Base-by-base conservation (phyloP, 352 stramenopile genomes). In the Phytopythium sindhum region DNA sequence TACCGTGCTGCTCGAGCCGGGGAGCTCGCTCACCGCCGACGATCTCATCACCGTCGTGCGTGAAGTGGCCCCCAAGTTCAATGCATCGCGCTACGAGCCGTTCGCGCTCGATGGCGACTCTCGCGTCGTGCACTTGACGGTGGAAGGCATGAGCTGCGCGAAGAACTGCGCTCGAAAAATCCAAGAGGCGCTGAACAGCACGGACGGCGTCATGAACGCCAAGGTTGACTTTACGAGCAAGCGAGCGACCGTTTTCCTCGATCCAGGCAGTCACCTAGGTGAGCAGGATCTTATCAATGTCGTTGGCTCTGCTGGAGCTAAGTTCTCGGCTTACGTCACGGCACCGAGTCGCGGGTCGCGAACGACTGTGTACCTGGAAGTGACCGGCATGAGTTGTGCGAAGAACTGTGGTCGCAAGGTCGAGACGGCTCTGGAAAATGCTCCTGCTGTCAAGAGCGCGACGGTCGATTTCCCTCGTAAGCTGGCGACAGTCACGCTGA, bases 321-420 rank as follows among this genome's bases (percentile, higher is more conserved):
- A 93, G 66, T 94, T 93, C 53, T 75, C 69, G 8, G 85, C 85
- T 26, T 78, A 67, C 14, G 52, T 89, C 2, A 74, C 73, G 19
- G 70, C 74, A 4, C 79, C 82, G 24, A 68, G 68, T 17, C 61
- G 54, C 3, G 70, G 75, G 23, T 74, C 80, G 19, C 81, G 78
- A 23, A 82, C 72, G 6, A 84, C 72, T 5, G 73, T 94, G 51
- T 47, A 80, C 21, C 64, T 96, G 15, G 60, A 78, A 23, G 66
- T 96, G 19, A 72, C 79, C 6, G 88, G 86, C 23, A 94, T 96
- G 88, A 91, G 77, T 51, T 93, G 85, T 57, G 80, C 80, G 19
- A 92, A 90, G 60, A 92, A 91, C 45, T 94, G 88, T 29, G 86
- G 83, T 21, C 72, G 67, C 7, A 96, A 94, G 57, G 77, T 96